Percentiles rank a stretch among this genome's conserved stretches.
Conservation (phyloP, 1,139 yeast species). For the Hyphopichia burtonii region DNA sequence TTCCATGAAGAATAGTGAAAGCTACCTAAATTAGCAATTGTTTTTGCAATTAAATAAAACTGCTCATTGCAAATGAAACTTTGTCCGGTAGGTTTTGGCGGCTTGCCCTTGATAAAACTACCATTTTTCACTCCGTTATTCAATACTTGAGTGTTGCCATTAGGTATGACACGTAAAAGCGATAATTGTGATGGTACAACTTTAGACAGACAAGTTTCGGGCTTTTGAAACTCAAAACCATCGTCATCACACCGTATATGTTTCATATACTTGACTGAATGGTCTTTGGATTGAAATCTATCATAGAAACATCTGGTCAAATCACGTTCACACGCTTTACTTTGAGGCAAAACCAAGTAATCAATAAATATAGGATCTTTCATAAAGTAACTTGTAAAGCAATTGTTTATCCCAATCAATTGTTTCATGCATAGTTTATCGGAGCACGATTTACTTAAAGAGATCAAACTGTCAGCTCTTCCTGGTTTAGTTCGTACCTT, state of each 20-base stretch:
- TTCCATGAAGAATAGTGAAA: not conserved
- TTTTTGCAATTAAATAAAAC: conserved; percentile 22
- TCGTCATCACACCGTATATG: conserved; percentile 21
- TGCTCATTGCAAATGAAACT: conserved; percentile 35
- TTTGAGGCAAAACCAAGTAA: conserved; percentile 53
- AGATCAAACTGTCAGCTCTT: conserved; percentile 65
- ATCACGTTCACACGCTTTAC: conserved; percentile 28
- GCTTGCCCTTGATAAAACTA: conserved; percentile 40
- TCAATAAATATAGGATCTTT: conserved; percentile 42
- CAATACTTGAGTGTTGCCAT: conserved; percentile 36
- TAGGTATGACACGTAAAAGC: conserved; percentile 29
- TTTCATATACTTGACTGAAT: conserved; percentile 10
- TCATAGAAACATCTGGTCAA: conserved; percentile 53
- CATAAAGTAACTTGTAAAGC: conserved; percentile 45
- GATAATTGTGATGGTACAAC: conserved; percentile 39
- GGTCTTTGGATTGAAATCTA: conserved; percentile 21
- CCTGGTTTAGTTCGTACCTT: conserved; percentile 91
- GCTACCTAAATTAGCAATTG: not conserved
- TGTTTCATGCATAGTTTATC: conserved; percentile 76
- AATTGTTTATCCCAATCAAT: conserved; percentile 55
- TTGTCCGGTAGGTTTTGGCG: conserved; percentile 47
- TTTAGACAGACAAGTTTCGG: conserved; percentile 2
- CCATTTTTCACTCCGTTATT: conserved; percentile 59
- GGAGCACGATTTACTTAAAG: conserved; percentile 82
- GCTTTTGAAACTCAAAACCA: conserved; percentile 27